Percentiles rank a stretch among this genome's conserved stretches.
phyloP scores from a whole-genome alignment of 257 asterid genomes.

The Solanum boliviense region DNA sequence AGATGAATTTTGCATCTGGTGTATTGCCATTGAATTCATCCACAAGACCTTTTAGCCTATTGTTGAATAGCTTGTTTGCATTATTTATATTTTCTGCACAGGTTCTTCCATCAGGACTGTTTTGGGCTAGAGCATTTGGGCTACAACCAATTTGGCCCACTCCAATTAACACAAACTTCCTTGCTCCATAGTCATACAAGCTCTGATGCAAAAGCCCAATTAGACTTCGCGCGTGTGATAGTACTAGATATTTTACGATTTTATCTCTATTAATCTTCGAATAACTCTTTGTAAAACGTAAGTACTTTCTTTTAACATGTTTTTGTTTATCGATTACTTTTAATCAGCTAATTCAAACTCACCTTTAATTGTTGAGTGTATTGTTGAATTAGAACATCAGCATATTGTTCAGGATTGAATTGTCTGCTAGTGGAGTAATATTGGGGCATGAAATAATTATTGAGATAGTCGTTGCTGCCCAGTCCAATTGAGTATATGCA shows the following conservation, averaged over 20 bases:
- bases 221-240: background rate
- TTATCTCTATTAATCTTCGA: background rate
- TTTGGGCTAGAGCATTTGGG: slow-evolving; percentile 89
- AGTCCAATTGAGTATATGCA: slow-evolving; percentile 31
- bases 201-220: slow-evolving; percentile 9
- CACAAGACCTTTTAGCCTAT: slow-evolving; percentile 42
- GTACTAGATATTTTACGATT: background rate
- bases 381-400: slow-evolving; percentile 26
- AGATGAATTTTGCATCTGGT: slow-evolving; percentile 52
- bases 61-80: slow-evolving; percentile 68
- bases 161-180: slow-evolving; percentile 60
- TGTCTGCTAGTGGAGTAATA: slow-evolving; percentile 25
- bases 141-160: slow-evolving; percentile 93
- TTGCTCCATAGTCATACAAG: slow-evolving; percentile 63
- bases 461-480: slow-evolving; percentile 46
- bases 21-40: slow-evolving; percentile 54
- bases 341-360: background rate
- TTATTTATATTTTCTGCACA: slow-evolving; percentile 59
- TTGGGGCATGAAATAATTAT: slow-evolving; percentile 41
- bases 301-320: background rate
- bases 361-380: slow-evolving; percentile 28
- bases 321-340: background rate
- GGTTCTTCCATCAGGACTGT: slow-evolving; percentile 71
- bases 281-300: background rate
- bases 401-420: slow-evolving; percentile 25